phyloP scores from a whole-genome alignment of 2,329 filamentous ascomycete genomes.

The Paraphaeosphaeria minitans region DNA sequence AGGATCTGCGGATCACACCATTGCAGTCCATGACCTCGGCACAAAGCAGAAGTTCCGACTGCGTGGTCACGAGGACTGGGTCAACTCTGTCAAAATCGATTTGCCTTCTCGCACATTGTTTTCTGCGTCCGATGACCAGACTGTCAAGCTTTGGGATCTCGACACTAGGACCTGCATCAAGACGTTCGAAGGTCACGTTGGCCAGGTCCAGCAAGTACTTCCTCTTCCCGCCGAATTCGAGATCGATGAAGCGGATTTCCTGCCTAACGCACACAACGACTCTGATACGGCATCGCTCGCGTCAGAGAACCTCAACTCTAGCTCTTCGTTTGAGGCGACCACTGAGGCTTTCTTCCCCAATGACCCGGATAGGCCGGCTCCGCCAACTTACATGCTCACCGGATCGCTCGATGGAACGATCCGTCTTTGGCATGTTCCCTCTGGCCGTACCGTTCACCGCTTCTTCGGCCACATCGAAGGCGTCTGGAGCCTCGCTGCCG shows the following conservation, averaged over 20 bases:
- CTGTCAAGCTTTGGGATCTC: conserved; percentile 89
- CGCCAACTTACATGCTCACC: conserved; percentile 90
- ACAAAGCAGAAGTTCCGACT: conserved; percentile 80
- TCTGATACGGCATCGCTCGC: conserved; percentile 44
- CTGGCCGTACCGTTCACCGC: conserved; percentile 81
- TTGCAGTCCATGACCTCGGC: conserved; percentile 92
- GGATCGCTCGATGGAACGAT: conserved; percentile 91
- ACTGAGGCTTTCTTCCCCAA: conserved; percentile 60
- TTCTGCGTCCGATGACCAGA: conserved; percentile 92
- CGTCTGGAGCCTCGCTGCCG: conserved; percentile 89
- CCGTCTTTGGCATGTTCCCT: conserved; percentile 86
- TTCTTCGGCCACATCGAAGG: conserved; percentile 98
- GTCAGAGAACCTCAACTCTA: conserved; percentile 27
- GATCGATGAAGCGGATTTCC: conserved; percentile 71
- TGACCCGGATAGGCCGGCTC: conserved; percentile 68
- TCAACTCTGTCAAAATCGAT: conserved; percentile 93
- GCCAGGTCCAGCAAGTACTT: conserved; percentile 90
- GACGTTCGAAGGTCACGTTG: conserved; percentile 86
- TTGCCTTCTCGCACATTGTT: conserved; percentile 81
- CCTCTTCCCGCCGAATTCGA: conserved; percentile 87
- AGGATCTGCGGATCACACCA: conserved; percentile 84
- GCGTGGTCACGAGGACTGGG: conserved; percentile 88
- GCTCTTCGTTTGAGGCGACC: conserved; percentile 16
- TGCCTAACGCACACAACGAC: conserved; percentile 61
- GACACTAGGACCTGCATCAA: conserved; percentile 79